These are phyloP conservation scores for Dioscorea alata DNA, from an alignment of 106 monocot species.

Conservation along the genomic window DNA sequence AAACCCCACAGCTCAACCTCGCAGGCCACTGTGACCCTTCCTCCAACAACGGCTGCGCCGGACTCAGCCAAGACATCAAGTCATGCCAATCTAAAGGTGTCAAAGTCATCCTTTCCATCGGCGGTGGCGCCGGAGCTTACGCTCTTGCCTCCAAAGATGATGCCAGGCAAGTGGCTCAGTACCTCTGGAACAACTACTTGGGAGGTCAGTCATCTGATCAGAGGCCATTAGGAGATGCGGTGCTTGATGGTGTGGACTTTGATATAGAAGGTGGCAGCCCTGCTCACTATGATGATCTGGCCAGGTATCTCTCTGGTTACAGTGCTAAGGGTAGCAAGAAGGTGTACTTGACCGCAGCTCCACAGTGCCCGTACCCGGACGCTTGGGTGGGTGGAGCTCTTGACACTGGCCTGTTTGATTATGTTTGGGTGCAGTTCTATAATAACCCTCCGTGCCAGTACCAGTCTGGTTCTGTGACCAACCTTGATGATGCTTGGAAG, in stretches of 20 bases:
- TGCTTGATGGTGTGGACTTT: conserved; percentile 29
- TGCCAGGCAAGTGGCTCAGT: conserved; percentile 10
- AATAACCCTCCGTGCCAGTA: conserved; percentile 4
- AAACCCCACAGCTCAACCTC: conserved; percentile 17
- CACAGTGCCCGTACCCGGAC: conserved; percentile 32
- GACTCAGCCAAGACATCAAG: conserved; percentile 16
- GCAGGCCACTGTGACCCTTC: conserved; percentile 25
- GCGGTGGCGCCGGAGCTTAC: conserved; percentile 23
- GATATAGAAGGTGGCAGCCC: conserved; percentile 21
- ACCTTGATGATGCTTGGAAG: background rate
- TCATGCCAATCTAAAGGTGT: conserved; percentile 19
- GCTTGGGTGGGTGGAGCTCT: conserved; percentile 19
- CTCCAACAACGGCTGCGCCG: conserved; percentile 7
- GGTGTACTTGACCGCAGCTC: conserved; percentile 21
- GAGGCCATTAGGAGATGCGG: conserved; percentile 21
- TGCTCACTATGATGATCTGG: conserved; percentile 15
- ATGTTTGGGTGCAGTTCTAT: background rate
- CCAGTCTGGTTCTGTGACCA: background rate
- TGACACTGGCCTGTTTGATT: conserved; percentile 12
- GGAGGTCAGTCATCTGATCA: conserved; percentile 11
- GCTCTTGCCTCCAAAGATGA: conserved; percentile 11
- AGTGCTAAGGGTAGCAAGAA: conserved; percentile 6
- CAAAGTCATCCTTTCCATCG: conserved; percentile 30
- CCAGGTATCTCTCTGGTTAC: conserved; percentile 11
- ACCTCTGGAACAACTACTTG: conserved; percentile 30